Evolutionary conservation across 768 basidiomycete genomes (phyloP).

Genomic region (Lactifluus rugatus): DNA sequence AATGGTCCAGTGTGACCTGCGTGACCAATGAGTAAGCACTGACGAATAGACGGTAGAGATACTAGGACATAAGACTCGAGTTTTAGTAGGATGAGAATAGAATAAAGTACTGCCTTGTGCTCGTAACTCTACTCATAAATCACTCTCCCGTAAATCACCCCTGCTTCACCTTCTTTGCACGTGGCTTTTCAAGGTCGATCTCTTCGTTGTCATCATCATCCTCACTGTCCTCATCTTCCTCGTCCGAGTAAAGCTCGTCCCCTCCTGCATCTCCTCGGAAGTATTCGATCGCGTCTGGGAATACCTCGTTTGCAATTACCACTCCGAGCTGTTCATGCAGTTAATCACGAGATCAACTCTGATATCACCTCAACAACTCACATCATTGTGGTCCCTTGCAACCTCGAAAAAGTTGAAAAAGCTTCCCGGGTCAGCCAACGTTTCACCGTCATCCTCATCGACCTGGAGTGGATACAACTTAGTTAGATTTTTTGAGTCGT

Average conservation of each 20-base stretch:
- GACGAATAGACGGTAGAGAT: no score
- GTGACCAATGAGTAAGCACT: no score
- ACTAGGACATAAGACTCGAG: no score
- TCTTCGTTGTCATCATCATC: conserved; percentile 68
- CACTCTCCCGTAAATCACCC: conserved; percentile 29
- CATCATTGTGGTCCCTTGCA: conserved; percentile 55
- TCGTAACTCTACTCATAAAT: not conserved
- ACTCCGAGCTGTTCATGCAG: conserved; percentile 48
- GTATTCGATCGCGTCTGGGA: conserved; percentile 72
- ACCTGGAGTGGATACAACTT: conserved; percentile 63
- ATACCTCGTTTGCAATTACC: conserved; percentile 65
- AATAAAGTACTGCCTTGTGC: not conserved
- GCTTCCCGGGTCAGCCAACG: conserved; percentile 59
- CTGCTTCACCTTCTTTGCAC: conserved; percentile 59
- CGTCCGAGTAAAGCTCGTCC: conserved; percentile 55
- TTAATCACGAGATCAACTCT: not conserved
- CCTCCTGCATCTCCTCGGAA: conserved; percentile 61
- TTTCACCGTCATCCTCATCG: conserved; percentile 53
- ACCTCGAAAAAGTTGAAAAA: conserved; percentile 86
- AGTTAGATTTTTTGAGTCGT: conserved; percentile 62
- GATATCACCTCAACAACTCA: conserved; percentile 29
- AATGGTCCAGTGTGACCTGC: no score
- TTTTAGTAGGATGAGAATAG: not conserved
- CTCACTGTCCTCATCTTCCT: conserved; percentile 59
- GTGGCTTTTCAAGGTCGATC: conserved; percentile 82